Percentiles rank a stretch among this genome's conserved stretches.
Conservation (phyloP, 371 early-diverging fungal genomes). For the Rozella allomycis region DNA sequence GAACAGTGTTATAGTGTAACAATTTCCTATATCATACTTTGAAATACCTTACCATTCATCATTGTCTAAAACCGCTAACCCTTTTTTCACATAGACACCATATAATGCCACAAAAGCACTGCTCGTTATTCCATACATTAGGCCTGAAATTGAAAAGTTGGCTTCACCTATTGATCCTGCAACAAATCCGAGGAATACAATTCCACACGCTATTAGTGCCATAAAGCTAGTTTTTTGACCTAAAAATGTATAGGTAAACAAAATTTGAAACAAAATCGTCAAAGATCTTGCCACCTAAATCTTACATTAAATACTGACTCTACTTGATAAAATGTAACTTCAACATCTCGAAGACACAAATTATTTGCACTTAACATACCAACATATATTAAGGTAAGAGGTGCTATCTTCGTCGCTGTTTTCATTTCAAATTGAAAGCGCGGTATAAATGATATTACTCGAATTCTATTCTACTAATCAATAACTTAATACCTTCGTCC, state of each 20-base stretch:
- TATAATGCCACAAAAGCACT: conserved; percentile 47
- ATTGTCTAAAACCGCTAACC: conserved; percentile 34
- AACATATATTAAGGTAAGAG: conserved; percentile 42
- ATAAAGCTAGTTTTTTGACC: conserved; percentile 27
- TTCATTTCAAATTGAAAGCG: conserved; percentile 37
- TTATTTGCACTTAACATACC: conserved; percentile 47
- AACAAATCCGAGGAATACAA: conserved; percentile 45
- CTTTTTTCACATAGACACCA: conserved; percentile 52
- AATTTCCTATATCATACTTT: conserved; percentile 17
- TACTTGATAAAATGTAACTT: conserved; percentile 44
- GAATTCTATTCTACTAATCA: conserved; percentile 10
- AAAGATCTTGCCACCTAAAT: conserved; percentile 34
- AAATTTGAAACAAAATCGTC: conserved; percentile 45
- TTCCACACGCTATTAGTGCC: conserved; percentile 33
- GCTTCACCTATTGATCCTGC: conserved; percentile 45
- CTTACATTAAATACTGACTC: too few relatives aligned
- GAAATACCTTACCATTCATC: conserved; percentile 32
- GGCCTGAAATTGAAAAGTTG: conserved; percentile 43
- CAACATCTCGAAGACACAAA: conserved; percentile 37
- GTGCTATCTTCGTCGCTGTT: conserved; percentile 32
- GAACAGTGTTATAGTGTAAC: conserved; percentile 44
- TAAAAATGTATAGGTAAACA: conserved; percentile 39
- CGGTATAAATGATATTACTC: conserved; percentile 37
- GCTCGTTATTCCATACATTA: conserved; percentile 41
- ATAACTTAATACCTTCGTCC: conserved; percentile 26